These are phyloP conservation scores for Colletotrichum navitas DNA, from an alignment of 2,329 filamentous ascomycete species.

Conservation along the genomic window DNA sequence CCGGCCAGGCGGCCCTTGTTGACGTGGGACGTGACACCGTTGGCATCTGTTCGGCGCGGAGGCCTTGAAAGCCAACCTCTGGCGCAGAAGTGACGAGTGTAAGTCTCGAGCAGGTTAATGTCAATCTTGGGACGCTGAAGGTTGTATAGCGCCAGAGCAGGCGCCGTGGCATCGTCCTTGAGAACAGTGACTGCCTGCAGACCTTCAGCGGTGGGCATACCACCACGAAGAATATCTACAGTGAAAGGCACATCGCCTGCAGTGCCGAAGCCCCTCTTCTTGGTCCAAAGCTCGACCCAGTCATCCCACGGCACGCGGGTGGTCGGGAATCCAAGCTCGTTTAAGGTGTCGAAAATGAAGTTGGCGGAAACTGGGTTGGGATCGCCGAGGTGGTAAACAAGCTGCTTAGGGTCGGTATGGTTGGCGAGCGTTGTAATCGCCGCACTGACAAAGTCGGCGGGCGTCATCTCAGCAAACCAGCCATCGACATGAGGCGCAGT, in stretches of 20 bases:
- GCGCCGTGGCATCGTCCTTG: constrained; percentile 76
- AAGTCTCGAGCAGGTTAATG: constrained; percentile 77
- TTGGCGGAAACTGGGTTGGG: constrained; percentile 76
- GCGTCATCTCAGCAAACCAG: constrained; percentile 87
- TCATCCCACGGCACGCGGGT: constrained; percentile 76
- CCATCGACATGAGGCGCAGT: constrained; percentile 77
- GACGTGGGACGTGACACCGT: constrained; percentile 41
- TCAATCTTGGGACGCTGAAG: constrained; percentile 78
- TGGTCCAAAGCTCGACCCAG: constrained; percentile 80
- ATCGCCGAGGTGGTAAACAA: constrained; percentile 81
- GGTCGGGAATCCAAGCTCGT: constrained; percentile 78
- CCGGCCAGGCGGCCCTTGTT: constrained; percentile 72
- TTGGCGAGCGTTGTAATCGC: constrained; percentile 79
- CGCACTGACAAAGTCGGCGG: constrained; percentile 83
- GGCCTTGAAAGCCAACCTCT: constrained; percentile 79
- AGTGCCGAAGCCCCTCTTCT: constrained; percentile 74
- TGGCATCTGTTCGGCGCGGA: constrained; percentile 61
- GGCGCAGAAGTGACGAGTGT: constrained; percentile 84
- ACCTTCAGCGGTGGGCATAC: constrained; percentile 83
- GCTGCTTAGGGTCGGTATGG: constrained; percentile 71
- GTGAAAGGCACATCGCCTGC: constrained; percentile 80
- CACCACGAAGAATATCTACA: constrained; percentile 81
- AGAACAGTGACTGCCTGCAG: constrained; percentile 79
- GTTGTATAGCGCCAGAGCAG: constrained; percentile 64
- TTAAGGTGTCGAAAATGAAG: constrained; percentile 73